Evolutionary conservation across 768 basidiomycete species (phyloP), one percentile per base, ranked within the genome.

Genomic region (Leccinum imitatum): DNA sequence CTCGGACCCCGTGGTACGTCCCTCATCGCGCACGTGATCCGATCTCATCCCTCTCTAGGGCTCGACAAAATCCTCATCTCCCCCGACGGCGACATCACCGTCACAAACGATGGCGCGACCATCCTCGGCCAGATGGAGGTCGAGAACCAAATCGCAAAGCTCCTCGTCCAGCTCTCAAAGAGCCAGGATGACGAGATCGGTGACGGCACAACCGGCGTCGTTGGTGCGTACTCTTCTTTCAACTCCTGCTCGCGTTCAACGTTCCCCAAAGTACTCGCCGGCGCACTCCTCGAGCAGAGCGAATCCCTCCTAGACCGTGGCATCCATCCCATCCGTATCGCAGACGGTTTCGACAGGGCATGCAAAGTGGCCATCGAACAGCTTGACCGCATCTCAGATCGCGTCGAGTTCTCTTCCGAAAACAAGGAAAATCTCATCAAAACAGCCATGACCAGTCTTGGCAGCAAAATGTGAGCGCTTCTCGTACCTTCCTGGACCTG

Each of bases 151-250:
- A 96, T 99, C 70, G 97, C 97, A 60, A 99, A 97, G 77, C 84
- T 99, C 50, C 84, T 99, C 35, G 97, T 99, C 2, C 91, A 98
- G 71, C 81, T 98, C 46, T 95, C 93, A 17, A 96, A 95, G 80
- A 94, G 91, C 73, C 97, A 99, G 79, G 97, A 99, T 74, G 97
- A 99, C 74, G 97, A 99, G 79, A 96, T 99, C 72, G 97, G 97
- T 25, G 97, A 99, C 77, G 97, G 97, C 60, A 98, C 97, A 6
- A 98, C 97, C 30, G 97, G 97, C 74, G 97, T 99, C 60, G 97
- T 98, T 63, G 95, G 95, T 96, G 72, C 70, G 93, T 84, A 55
- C 33, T 54, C 25, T 56, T 50, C 58, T 39, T 31, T 8, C 61
- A n/a, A 59, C 58, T 21, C 58, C 21, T 37, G 50, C 41, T 39